Percentiles rank a stretch among this genome's conserved stretches.
Evolutionary conservation across 2,329 filamentous ascomycete species (phyloP).

Genomic region (Stemphylium vesicarium): DNA sequence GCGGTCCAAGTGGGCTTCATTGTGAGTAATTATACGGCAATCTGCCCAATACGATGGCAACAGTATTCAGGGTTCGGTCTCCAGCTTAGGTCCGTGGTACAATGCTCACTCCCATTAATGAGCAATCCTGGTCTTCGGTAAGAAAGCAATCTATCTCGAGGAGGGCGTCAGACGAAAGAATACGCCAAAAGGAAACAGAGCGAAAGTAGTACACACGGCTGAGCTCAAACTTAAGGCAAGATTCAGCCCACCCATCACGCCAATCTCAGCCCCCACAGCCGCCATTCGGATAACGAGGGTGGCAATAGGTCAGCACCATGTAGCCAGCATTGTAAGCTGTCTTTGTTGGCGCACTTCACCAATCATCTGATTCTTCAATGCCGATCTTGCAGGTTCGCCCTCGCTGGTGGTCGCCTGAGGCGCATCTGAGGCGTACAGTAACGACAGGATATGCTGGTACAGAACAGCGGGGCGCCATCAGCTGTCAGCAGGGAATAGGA

Average conservation of each 20-base stretch:
- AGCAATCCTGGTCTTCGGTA: neutral
- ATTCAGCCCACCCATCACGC: slow-evolving; percentile 4
- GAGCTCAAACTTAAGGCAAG: slow-evolving; percentile 8
- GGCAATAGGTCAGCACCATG: slow-evolving; percentile 8
- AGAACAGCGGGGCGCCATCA: slow-evolving; percentile 2
- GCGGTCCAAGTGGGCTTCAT: slow-evolving; percentile 19
- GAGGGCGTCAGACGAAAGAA: neutral
- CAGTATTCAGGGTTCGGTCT: neutral
- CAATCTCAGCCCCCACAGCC: slow-evolving; percentile 10
- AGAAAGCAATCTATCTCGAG: neutral
- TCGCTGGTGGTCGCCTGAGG: neutral
- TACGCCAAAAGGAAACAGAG: neutral
- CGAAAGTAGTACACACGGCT: neutral
- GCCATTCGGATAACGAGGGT: slow-evolving; percentile 1
- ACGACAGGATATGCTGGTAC: slow-evolving; percentile 5
- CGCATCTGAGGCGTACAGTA: slow-evolving; percentile 4
- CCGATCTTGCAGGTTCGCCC: slow-evolving; percentile 5
- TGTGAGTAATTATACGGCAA: neutral
- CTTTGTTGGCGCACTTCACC: slow-evolving; percentile 7
- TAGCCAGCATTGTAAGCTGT: slow-evolving; percentile 1
- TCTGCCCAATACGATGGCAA: neutral
- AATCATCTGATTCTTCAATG: neutral
- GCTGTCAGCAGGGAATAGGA: slow-evolving; percentile 5
- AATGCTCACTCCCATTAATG: neutral
- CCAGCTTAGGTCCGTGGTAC: neutral